Percentiles rank a stretch among this genome's conserved stretches.
These are phyloP conservation scores for Isatis tinctoria DNA, from an alignment of 345 rosid species.

Conservation along the genomic window DNA sequence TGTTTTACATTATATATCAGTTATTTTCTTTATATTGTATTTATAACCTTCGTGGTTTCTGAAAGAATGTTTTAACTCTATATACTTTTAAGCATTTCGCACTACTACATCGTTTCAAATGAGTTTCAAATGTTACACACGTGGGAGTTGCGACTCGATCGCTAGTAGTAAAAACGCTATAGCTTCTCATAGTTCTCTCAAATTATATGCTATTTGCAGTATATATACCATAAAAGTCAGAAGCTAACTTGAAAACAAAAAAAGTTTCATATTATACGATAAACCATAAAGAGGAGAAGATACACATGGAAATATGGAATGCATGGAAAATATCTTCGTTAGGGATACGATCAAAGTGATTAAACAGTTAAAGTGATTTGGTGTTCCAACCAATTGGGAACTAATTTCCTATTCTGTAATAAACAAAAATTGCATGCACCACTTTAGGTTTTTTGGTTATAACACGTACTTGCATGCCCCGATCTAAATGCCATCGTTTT, in stretches of 20 bases:
- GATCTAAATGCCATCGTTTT: constrained; percentile 22
- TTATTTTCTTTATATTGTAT: constrained; percentile 21
- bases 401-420: constrained; percentile 28
- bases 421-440: constrained; percentile 25
- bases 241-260: not conserved
- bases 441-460: constrained; percentile 8
- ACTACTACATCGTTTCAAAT: constrained; percentile 21
- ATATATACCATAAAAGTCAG: not conserved
- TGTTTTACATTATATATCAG: constrained; percentile 1
- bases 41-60: constrained; percentile 15
- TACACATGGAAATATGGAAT: constrained; percentile 24
- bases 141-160: constrained; percentile 11
- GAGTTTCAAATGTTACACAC: not conserved
- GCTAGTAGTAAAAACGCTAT: not conserved
- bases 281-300: not conserved
- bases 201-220: not conserved
- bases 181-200: constrained; percentile 4
- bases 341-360: constrained; percentile 20
- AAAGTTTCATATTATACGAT: not conserved
- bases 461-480: constrained; percentile 28
- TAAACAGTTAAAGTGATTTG: not conserved
- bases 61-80: constrained; percentile 27
- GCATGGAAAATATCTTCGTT: constrained; percentile 13
- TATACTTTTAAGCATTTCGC: constrained; percentile 19
- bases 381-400: constrained; percentile 26